Percentiles rank a stretch among this genome's conserved stretches.
phyloP scores from a whole-genome alignment of 1,284 basidiomycete genomes.

The Apiotrichum sp. region DNA sequence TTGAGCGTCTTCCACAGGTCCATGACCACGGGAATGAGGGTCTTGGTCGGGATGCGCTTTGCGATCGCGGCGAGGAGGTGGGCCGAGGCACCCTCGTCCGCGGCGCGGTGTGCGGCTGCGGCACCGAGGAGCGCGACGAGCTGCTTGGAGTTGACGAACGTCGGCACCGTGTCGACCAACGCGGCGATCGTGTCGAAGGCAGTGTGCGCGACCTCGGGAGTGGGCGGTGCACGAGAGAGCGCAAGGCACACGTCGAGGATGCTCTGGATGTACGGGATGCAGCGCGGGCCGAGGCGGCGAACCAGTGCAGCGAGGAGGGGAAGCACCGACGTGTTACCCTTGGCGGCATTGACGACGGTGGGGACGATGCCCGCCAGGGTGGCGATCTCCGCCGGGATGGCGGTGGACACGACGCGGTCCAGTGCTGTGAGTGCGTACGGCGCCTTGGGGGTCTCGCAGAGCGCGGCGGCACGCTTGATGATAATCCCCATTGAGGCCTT shows the following conservation, averaged over 20 bases:
- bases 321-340: constrained; percentile 52
- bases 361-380: constrained; percentile 58
- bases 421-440: constrained; percentile 57
- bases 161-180: constrained; percentile 44
- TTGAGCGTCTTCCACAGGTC: constrained; percentile 44
- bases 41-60: constrained; percentile 63
- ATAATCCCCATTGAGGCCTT: constrained; percentile 53
- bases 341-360: constrained; percentile 52
- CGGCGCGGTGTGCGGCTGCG: constrained; percentile 31
- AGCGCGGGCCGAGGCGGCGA: constrained; percentile 69
- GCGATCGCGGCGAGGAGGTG: constrained; percentile 54
- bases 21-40: constrained; percentile 59
- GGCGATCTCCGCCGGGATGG: constrained; percentile 61
- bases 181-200: constrained; percentile 29
- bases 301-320: constrained; percentile 49
- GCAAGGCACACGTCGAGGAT: constrained; percentile 58
- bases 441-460: constrained; percentile 46
- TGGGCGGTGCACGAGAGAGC: constrained; percentile 47
- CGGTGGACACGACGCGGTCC: constrained; percentile 55
- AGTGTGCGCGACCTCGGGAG: constrained; percentile 16
- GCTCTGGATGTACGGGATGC: constrained; percentile 74
- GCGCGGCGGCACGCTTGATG: constrained; percentile 49
- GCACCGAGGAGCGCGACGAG: constrained; percentile 43
- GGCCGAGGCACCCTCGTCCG: constrained; percentile 20
- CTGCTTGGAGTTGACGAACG: constrained; percentile 47